Base-by-base conservation (phyloP, 805 yeast species). In the Candida sithepensis region DNA sequence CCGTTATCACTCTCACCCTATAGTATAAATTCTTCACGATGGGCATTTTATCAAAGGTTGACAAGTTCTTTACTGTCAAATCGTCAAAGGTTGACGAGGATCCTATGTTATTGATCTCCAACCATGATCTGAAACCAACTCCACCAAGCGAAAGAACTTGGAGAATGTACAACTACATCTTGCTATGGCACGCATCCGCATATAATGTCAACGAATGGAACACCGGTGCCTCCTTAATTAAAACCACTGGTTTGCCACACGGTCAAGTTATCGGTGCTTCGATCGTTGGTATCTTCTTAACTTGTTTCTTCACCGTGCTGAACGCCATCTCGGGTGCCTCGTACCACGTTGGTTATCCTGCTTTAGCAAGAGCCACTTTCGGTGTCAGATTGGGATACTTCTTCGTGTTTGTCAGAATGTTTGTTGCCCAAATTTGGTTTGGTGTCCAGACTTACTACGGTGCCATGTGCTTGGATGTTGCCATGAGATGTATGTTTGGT, bases 41-140 rank as follows among this genome's bases (percentile, higher is more conserved):
- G 41, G 57, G 63, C 41, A 61, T 59, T 16, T 64, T 70, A 20
- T 54, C 46, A 26, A 58, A 56, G 21, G 55, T 58, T 36, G 64
- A 60, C 41, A 60, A 50, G 19, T 55, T 39, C 13, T 23, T 55
- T 26, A 48, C 54, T 1, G 49, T 51, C 6, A 43, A 51, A 42
- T 32, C 36, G 6, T 53, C 49, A 39, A 53, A 57, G 19, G 53
- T 50, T 21, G 58, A 57, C 8, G 55, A 64, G 12, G 67, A 67
- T 28, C 47, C 47, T 12, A 47, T 45, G 19, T 28, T 33, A 24
- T 43, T 59, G 14, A 48, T 58, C 45, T 65, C 72, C 20, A 71
- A 70, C 48, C 59, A 63, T 40, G 76, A 71, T 52, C 49, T 70
- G 39, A 69, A 68, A 34, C 74, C 74, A 10, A 67, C 70, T 10